Evolutionary conservation across 2,329 filamentous ascomycete species (phyloP).

Genomic region (Phymatotrichopsis omnivora): DNA sequence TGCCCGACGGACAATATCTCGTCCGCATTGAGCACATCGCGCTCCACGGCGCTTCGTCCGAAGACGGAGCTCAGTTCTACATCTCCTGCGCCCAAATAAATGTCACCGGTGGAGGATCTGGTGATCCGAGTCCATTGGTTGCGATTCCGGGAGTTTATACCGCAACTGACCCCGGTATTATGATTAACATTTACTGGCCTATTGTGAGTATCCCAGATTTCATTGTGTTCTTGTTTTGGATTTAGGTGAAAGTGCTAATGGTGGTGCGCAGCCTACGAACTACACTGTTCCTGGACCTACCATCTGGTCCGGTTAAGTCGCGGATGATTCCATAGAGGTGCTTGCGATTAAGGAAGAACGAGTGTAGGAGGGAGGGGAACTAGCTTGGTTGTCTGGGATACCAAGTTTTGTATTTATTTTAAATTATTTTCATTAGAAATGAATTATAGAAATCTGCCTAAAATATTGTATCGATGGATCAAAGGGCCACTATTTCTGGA

Average conservation of each 20-base stretch:
- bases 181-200: conserved; percentile 21
- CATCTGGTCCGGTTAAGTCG: conserved; percentile 22
- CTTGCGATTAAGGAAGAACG: no score
- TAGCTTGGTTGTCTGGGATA: no score
- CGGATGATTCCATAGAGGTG: neutral
- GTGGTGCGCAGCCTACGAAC: no score
- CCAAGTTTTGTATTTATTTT: no score
- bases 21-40: conserved; percentile 43
- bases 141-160: conserved; percentile 17
- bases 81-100: conserved; percentile 28
- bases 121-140: conserved; percentile 12
- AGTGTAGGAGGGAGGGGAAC: no score
- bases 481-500: no score
- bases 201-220: conserved; percentile 36
- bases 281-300: conserved; percentile 28
- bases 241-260: no score
- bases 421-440: no score
- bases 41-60: conserved; percentile 28
- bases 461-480: no score
- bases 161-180: conserved; percentile 16
- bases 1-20: conserved; percentile 41
- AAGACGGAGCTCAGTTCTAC: conserved; percentile 32
- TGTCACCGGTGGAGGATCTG: conserved; percentile 17
- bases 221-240: no score
- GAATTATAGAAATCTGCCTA: no score